Evolutionary conservation across 768 basidiomycete species (phyloP).

Genomic region (Suillus alpinus): DNA sequence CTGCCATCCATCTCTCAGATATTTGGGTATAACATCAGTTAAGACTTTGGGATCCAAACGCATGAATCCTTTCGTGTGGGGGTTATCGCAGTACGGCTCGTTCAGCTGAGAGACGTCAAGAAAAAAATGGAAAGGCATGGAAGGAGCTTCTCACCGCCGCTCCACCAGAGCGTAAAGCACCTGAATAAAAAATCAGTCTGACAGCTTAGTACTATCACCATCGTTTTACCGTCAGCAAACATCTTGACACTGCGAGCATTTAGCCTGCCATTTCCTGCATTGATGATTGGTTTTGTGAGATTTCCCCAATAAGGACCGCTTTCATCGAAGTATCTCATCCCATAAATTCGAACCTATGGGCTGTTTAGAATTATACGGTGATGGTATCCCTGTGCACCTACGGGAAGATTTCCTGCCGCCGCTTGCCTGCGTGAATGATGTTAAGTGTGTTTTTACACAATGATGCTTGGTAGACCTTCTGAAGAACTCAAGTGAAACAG

Average conservation of each 20-base stretch:
- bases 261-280: constrained; percentile 59
- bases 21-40: constrained; percentile 60
- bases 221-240: constrained; percentile 52
- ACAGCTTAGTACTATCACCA: neutral
- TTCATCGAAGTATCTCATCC: constrained; percentile 73
- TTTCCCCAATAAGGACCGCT: constrained; percentile 74
- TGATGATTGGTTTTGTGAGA: constrained; percentile 49
- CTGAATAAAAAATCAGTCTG: constrained; percentile 33
- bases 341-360: constrained; percentile 70
- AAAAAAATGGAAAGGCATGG: neutral
- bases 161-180: constrained; percentile 86
- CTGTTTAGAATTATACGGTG: constrained; percentile 5
- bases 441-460: constrained; percentile 1
- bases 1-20: constrained; percentile 84
- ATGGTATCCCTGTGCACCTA: constrained; percentile 26
- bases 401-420: constrained; percentile 56
- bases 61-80: constrained; percentile 75
- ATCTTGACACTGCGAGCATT: constrained; percentile 77
- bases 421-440: constrained; percentile 51
- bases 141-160: constrained; percentile 61
- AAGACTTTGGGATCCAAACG: constrained; percentile 63
- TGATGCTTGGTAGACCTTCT: constrained; percentile 42
- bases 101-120: constrained; percentile 47
- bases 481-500: constrained; percentile 72
- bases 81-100: constrained; percentile 81